phyloP scores from a whole-genome alignment of 192 early-diverging fungal species.

The Podila verticillata region DNA sequence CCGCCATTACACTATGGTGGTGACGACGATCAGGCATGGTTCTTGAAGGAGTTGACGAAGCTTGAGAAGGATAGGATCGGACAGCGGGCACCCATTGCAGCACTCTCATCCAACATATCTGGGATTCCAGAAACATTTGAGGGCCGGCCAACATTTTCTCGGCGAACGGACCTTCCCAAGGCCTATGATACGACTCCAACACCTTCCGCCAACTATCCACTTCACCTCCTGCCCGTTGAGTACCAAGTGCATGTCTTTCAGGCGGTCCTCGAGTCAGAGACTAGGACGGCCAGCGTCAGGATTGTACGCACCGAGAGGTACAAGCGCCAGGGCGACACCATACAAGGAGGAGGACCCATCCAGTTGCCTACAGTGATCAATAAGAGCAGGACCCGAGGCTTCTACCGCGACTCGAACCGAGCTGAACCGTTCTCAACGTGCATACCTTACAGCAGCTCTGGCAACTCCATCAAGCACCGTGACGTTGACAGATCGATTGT shows the following conservation, averaged over 20 bases:
- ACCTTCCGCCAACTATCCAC: conserved; percentile 22
- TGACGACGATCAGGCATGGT: background rate
- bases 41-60: conserved; percentile 3
- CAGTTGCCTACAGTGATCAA: conserved; percentile 27
- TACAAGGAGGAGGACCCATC: conserved; percentile 31
- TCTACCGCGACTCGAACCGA: conserved; percentile 19
- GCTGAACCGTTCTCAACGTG: too few relatives aligned
- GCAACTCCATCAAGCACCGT: too few relatives aligned
- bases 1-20: background rate
- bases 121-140: background rate
- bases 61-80: background rate
- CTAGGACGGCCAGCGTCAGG: conserved; percentile 21
- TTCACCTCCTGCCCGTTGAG: conserved; percentile 22
- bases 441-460: too few relatives aligned
- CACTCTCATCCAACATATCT: background rate
- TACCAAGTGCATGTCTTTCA: conserved; percentile 43
- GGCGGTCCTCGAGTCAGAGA: conserved; percentile 12
- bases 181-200: background rate
- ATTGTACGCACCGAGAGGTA: conserved; percentile 33
- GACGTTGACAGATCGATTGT: too few relatives aligned
- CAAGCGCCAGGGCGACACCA: conserved; percentile 19
- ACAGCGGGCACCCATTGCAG: conserved; percentile 1
- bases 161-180: background rate
- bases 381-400: conserved; percentile 9
- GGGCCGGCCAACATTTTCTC: background rate